Evolutionary conservation across 768 basidiomycete species (phyloP).

Genomic region (Lanmaoa rubissima): DNA sequence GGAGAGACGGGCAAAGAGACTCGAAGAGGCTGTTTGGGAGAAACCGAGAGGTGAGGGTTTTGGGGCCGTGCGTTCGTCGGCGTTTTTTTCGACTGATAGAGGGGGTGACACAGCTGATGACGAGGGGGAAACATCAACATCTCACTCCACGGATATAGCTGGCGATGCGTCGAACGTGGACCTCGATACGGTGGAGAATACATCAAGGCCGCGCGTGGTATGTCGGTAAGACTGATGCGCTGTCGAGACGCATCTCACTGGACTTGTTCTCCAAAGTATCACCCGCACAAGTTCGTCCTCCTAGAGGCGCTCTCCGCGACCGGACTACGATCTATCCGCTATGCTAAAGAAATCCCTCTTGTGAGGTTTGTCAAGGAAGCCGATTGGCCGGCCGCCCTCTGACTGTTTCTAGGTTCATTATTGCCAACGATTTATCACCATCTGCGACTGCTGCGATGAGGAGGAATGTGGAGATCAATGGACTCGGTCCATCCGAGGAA

Average conservation of each 20-base stretch:
- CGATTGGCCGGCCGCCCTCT: slow-evolving; percentile 8
- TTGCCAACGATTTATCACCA: slow-evolving; percentile 91
- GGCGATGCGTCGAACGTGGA: background rate
- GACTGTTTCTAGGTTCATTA: slow-evolving; percentile 71
- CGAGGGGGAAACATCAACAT: background rate
- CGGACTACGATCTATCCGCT: slow-evolving; percentile 92
- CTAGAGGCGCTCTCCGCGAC: slow-evolving; percentile 96
- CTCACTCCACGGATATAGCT: background rate
- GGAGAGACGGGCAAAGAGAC: slow-evolving; percentile 45
- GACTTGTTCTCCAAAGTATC: slow-evolving; percentile 39
- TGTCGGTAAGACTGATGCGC: slow-evolving; percentile 4
- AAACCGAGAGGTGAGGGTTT: slow-evolving; percentile 43
- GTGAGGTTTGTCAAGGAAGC: slow-evolving; percentile 58
- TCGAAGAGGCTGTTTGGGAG: slow-evolving; percentile 38
- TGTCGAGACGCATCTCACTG: slow-evolving; percentile 1
- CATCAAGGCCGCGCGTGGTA: slow-evolving; percentile 23
- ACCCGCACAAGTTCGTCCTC: slow-evolving; percentile 67
- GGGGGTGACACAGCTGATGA: background rate
- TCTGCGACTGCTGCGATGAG: slow-evolving; percentile 83
- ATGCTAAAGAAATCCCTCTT: slow-evolving; percentile 94
- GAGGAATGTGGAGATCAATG: slow-evolving; percentile 82
- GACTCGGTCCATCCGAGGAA: slow-evolving; percentile 45
- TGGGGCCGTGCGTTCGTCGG: background rate
- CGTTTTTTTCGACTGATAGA: background rate
- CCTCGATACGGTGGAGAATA: background rate